Conservation (phyloP, 106 monocot species). For the Acorus calamus region DNA sequence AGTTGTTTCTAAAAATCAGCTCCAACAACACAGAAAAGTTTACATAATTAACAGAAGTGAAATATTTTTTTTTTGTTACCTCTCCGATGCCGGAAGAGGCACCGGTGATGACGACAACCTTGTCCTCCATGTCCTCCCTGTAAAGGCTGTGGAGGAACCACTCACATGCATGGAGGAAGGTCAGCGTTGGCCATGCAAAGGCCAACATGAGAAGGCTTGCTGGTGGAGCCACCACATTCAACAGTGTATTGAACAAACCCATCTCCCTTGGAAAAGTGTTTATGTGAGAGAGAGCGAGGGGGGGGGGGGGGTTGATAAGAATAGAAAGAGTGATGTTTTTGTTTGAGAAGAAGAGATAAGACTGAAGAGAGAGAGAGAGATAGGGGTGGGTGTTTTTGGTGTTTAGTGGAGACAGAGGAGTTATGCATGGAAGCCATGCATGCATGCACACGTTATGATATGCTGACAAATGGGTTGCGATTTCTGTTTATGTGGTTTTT, state of each 20-base stretch:
- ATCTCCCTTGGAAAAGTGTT: background rate
- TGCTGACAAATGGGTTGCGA: conserved; percentile 9
- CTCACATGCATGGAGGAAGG: conserved; percentile 37
- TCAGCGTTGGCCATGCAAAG: conserved; percentile 72
- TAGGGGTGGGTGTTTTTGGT: background rate
- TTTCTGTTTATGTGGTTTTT: background rate
- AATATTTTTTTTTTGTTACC: conserved; percentile 14
- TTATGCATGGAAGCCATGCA: conserved; percentile 1
- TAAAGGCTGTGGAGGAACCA: conserved; percentile 37
- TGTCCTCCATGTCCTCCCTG: conserved; percentile 56
- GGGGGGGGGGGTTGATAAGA: too few species aligned
- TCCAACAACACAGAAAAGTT: background rate
- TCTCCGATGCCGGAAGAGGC: conserved; percentile 77
- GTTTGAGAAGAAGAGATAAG: background rate
- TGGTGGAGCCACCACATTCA: conserved; percentile 65
- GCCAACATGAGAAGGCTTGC: conserved; percentile 74
- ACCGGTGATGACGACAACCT: conserved; percentile 77
- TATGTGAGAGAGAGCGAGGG: too few species aligned
- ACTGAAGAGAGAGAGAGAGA: background rate
- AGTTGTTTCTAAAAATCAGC: background rate
- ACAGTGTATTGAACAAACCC: conserved; percentile 36
- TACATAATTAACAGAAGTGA: too few species aligned
- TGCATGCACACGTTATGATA: conserved; percentile 6
- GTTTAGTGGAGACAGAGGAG: background rate
- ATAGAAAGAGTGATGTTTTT: too few species aligned